These are phyloP conservation scores for Annulohypoxylon maeteangense DNA, from an alignment of 495 filamentous ascomycete species.

Conservation along the genomic window DNA sequence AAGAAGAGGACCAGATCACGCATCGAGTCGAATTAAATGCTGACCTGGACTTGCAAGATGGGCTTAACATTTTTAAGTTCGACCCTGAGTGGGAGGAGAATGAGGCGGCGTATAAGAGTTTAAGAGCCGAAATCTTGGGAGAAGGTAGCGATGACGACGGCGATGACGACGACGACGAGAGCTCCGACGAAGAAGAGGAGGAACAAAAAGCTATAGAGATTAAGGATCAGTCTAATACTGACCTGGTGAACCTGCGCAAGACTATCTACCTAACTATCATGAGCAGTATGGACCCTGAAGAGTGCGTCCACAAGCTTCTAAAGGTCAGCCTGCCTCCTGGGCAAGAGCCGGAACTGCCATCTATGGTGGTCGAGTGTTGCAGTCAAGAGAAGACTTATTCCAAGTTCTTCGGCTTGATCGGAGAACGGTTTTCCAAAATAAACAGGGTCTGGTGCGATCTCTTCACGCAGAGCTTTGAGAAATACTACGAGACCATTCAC, in stretches of 20 bases:
- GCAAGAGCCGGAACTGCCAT: slow-evolving; percentile 87
- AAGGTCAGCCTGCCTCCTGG: slow-evolving; percentile 89
- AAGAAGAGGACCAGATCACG: slow-evolving; percentile 97
- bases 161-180: slow-evolving; percentile 76
- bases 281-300: slow-evolving; percentile 93
- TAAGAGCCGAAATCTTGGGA: slow-evolving; percentile 93
- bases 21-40: slow-evolving; percentile 83
- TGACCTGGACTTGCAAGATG: slow-evolving; percentile 83
- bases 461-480: slow-evolving; percentile 86
- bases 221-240: slow-evolving; percentile 96
- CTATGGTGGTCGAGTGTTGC: slow-evolving; percentile 97
- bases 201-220: slow-evolving; percentile 81
- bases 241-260: slow-evolving; percentile 90
- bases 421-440: slow-evolving; percentile 93
- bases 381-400: slow-evolving; percentile 95
- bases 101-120: slow-evolving; percentile 86
- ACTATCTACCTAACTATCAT: slow-evolving; percentile 98
- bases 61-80: slow-evolving; percentile 93
- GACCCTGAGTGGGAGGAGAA: slow-evolving; percentile 90
- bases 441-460: slow-evolving; percentile 94
- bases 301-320: slow-evolving; percentile 94
- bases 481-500: slow-evolving; percentile 98
- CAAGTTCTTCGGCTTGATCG: slow-evolving; percentile 95
- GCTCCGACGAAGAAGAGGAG: slow-evolving; percentile 82
- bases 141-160: slow-evolving; percentile 86